phyloP scores from a whole-genome alignment of 331 rosid genomes.

The Malus hybrid region DNA sequence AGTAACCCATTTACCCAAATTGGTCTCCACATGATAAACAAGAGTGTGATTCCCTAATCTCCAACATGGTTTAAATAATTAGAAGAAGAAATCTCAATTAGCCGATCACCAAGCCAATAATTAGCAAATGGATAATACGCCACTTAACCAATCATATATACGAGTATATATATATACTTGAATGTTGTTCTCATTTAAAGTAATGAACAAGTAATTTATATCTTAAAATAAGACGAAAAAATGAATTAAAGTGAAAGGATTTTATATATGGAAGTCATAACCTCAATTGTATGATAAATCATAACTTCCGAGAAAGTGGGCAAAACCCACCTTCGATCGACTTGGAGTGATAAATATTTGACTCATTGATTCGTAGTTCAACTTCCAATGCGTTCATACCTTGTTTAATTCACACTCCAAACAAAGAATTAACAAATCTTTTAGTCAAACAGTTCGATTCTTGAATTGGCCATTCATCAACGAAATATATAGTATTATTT shows the following conservation, averaged over 20 bases:
- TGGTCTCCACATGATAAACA: neutral
- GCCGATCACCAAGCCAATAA: neutral
- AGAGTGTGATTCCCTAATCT: neutral
- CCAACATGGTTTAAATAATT: neutral
- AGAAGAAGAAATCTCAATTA: neutral
- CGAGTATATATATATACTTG: neutral
- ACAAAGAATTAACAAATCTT: neutral
- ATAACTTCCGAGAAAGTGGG: constrained; percentile 1
- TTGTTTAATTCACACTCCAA: neutral
- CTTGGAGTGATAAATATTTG: neutral
- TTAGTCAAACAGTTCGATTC: neutral
- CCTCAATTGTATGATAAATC: neutral
- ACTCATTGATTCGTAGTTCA: neutral
- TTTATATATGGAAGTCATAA: neutral
- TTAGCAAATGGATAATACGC: neutral
- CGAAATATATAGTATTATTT: neutral
- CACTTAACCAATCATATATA: neutral
- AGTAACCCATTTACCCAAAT: neutral
- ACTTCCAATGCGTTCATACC: neutral
- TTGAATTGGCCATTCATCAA: neutral
- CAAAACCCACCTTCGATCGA: neutral
- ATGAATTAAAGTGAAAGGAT: neutral
- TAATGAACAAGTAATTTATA: neutral
- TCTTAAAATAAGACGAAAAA: neutral
- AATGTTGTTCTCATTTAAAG: neutral